Evolutionary conservation across 1,139 yeast species (phyloP).

Genomic region (Yarrowia galli): DNA sequence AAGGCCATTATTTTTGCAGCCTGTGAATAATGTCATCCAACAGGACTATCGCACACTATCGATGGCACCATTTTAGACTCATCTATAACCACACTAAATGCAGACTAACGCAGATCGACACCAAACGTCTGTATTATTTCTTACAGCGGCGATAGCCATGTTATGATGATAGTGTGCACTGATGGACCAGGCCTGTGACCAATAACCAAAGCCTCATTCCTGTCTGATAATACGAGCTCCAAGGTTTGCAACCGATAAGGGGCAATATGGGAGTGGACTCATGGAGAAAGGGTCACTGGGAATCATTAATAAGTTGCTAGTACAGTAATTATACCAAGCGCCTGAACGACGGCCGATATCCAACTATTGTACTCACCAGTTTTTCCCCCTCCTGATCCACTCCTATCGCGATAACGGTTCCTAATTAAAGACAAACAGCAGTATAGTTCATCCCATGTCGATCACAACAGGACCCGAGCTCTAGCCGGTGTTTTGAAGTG

Average conservation of each 20-base stretch:
- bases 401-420: neutral
- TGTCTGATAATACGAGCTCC: conserved; percentile 7
- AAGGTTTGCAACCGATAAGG: conserved; percentile 1
- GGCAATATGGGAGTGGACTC: too few species aligned
- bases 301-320: too few species aligned
- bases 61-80: too few species aligned
- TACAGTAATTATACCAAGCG: too few species aligned
- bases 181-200: conserved; percentile 2
- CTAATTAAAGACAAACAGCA: conserved; percentile 3
- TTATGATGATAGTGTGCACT: neutral
- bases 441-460: conserved; percentile 7
- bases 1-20: too few species aligned
- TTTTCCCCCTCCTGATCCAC: too few species aligned
- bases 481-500: neutral
- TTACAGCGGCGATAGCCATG: conserved; percentile 6
- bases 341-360: too few species aligned
- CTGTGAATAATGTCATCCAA: too few species aligned
- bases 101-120: neutral
- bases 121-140: neutral
- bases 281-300: too few species aligned
- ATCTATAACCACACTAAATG: too few species aligned
- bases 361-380: too few species aligned
- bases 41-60: too few species aligned
- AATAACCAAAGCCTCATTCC: conserved; percentile 3
- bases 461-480: conserved; percentile 10